phyloP scores from a whole-genome alignment of 306 rosid species.

The Sechiopsis laciniata region DNA sequence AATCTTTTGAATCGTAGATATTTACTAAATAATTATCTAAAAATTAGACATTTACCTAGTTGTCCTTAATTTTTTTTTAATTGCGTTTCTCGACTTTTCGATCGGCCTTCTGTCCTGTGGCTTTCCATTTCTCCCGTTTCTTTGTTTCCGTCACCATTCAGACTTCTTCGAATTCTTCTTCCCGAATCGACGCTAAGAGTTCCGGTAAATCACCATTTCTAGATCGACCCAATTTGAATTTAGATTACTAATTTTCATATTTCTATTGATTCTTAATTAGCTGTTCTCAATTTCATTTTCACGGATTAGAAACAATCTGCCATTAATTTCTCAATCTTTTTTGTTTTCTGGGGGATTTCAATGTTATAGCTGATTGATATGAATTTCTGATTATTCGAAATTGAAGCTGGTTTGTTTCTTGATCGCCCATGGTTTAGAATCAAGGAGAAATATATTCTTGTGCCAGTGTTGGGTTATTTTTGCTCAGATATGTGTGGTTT shows the following conservation, averaged over 20 bases:
- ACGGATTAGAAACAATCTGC: background rate
- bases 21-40: too few species aligned
- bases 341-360: background rate
- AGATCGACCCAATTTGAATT: background rate
- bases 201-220: background rate
- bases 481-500: background rate
- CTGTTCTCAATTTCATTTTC: background rate
- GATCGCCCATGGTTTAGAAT: constrained; percentile 13
- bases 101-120: background rate
- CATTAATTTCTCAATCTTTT: background rate
- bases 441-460: background rate
- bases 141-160: background rate
- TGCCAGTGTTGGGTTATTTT: background rate
- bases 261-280: background rate
- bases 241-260: background rate
- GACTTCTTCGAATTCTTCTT: background rate
- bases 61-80: background rate
- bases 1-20: too few species aligned
- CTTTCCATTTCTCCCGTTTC: background rate
- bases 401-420: background rate
- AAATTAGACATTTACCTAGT: too few species aligned
- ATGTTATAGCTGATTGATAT: background rate
- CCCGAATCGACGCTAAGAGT: background rate
- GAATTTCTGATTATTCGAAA: background rate
- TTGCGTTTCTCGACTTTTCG: background rate